A percentile compares a stretch with the other conserved stretches of the same genome.
Evolutionary conservation across 2,329 filamentous ascomycete species (phyloP).

Genomic region (Purpureocillium lavendulum): DNA sequence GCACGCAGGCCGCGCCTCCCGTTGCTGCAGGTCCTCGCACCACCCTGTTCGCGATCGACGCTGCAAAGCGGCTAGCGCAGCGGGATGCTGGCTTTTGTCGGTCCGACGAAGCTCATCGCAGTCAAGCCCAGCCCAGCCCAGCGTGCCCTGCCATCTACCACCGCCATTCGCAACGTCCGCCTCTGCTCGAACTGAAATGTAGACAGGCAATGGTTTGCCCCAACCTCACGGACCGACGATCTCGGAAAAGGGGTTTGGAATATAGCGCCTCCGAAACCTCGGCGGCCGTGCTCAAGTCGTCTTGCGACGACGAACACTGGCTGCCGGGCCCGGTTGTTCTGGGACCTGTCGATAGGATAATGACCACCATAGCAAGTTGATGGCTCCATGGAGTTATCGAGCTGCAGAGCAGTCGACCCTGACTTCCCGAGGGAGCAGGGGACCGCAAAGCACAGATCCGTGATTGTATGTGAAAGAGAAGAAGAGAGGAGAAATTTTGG

Average conservation of each 20-base stretch:
- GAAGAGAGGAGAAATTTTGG: conserved; percentile 26
- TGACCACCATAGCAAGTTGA: conserved; percentile 66
- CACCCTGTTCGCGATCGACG: neutral
- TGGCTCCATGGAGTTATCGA: conserved; percentile 81
- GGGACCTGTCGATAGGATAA: conserved; percentile 93
- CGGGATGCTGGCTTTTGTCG: neutral
- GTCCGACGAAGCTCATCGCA: neutral
- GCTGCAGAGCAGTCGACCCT: conserved; percentile 76
- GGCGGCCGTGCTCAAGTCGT: conserved; percentile 55
- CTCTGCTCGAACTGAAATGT: conserved; percentile 37
- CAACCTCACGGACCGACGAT: conserved; percentile 84
- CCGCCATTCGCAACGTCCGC: too few relatives aligned
- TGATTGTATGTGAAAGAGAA: conserved; percentile 32
- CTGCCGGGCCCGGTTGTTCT: conserved; percentile 62
- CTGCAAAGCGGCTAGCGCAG: neutral
- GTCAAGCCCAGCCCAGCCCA: too few relatives aligned
- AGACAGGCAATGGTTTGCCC: conserved; percentile 79
- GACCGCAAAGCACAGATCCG: conserved; percentile 84
- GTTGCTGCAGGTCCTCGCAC: neutral
- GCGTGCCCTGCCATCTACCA: too few relatives aligned
- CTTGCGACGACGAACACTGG: conserved; percentile 59
- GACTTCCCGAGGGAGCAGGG: conserved; percentile 42
- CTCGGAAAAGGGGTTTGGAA: conserved; percentile 85
- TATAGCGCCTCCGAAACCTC: conserved; percentile 62
- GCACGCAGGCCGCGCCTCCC: too few relatives aligned